Conservation (phyloP, 805 yeast genomes). For the Danielozyma ontarioensis region DNA sequence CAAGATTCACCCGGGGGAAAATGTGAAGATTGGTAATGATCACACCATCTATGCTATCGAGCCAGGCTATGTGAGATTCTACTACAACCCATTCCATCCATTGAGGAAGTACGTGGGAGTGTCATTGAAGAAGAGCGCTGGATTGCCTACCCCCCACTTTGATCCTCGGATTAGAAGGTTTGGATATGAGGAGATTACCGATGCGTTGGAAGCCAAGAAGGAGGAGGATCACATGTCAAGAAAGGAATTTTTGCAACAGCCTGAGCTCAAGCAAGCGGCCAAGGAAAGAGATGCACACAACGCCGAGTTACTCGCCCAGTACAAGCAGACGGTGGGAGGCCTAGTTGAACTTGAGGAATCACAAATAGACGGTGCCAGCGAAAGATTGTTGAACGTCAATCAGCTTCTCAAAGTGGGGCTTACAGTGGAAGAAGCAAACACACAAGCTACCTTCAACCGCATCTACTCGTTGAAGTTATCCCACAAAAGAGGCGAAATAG, state of each 20-base stretch:
- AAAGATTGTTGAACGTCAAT: conserved; percentile 51
- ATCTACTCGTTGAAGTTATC: conserved; percentile 40
- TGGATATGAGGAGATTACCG: conserved; percentile 56
- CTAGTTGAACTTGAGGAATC: conserved; percentile 22
- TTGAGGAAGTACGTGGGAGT: conserved; percentile 86
- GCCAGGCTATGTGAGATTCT: conserved; percentile 90
- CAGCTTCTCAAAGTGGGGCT: conserved; percentile 53
- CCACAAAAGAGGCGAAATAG: conserved; percentile 31
- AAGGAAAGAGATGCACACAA: conserved; percentile 39
- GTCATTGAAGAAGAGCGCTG: conserved; percentile 57
- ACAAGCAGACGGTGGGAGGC: conserved; percentile 12
- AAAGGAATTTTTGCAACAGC: conserved; percentile 57
- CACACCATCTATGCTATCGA: conserved; percentile 88
- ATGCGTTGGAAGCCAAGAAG: conserved; percentile 43
- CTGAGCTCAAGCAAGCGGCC: conserved; percentile 40
- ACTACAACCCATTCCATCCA: conserved; percentile 95
- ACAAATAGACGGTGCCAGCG: conserved; percentile 36
- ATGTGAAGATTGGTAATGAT: conserved; percentile 84
- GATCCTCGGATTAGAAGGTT: conserved; percentile 84
- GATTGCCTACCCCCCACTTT: conserved; percentile 85
- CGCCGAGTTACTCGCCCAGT: conserved; percentile 11
- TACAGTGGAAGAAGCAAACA: conserved; percentile 49
- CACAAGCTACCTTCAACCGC: conserved; percentile 50
- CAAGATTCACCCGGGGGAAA: conserved; percentile 89
- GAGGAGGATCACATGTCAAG: conserved; percentile 64